Evolutionary conservation across 176 grass and related monocot species (phyloP).

Genomic region (Areca catechu): DNA sequence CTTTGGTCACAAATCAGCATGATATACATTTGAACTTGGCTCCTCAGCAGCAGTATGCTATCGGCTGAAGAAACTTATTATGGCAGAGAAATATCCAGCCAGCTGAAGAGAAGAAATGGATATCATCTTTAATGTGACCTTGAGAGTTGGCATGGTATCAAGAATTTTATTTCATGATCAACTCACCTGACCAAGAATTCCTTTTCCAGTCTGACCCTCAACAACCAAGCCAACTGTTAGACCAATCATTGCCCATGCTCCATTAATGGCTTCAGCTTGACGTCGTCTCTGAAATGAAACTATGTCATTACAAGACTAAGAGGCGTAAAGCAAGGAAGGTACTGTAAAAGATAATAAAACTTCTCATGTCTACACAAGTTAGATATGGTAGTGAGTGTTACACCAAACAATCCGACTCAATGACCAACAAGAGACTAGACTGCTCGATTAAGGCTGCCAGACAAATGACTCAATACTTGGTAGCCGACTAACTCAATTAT

Average conservation of each 20-base stretch:
- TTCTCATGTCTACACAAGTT: too few relatives aligned
- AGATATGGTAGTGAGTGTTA: too few relatives aligned
- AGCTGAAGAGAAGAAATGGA: constrained; percentile 49
- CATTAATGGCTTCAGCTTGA: constrained; percentile 84
- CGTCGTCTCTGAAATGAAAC: constrained; percentile 36
- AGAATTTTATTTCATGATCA: neutral
- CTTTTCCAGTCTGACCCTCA: constrained; percentile 89
- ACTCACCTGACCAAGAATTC: constrained; percentile 81
- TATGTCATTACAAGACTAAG: constrained; percentile 2
- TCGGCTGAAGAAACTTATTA: constrained; percentile 39
- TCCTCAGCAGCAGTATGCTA: neutral
- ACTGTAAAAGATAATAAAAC: too few relatives aligned
- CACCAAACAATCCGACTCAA: too few relatives aligned
- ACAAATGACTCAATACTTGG: too few relatives aligned
- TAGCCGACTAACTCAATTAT: too few relatives aligned
- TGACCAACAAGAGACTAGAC: too few relatives aligned
- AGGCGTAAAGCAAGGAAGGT: too few relatives aligned
- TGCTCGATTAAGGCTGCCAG: too few relatives aligned
- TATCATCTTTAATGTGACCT: neutral
- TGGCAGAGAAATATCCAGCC: constrained; percentile 52
- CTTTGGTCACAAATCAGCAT: too few relatives aligned
- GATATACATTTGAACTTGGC: too few relatives aligned
- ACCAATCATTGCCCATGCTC: constrained; percentile 78
- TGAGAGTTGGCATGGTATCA: neutral
- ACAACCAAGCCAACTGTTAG: constrained; percentile 62